phyloP scores from a whole-genome alignment of 495 filamentous ascomycete genomes.

The Xylaria grammica region DNA sequence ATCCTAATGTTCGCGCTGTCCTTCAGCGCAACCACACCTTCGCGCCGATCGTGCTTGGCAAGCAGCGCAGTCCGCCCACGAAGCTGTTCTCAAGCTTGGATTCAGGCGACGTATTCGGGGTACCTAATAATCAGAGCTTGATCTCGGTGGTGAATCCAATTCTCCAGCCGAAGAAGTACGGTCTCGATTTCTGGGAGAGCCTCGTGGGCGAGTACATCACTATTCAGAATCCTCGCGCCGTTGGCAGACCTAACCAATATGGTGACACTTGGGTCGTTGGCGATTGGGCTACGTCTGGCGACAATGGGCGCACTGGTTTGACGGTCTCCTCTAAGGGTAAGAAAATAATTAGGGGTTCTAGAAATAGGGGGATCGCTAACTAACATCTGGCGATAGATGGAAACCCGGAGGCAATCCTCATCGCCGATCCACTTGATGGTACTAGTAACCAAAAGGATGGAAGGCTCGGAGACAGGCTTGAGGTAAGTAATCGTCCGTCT shows the following conservation, averaged over 20 bases:
- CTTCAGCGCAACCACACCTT: slow-evolving; percentile 52
- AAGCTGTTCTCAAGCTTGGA: slow-evolving; percentile 58
- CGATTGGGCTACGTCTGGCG: slow-evolving; percentile 57
- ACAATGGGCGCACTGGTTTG: slow-evolving; percentile 59
- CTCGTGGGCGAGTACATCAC: slow-evolving; percentile 63
- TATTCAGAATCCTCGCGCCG: slow-evolving; percentile 50
- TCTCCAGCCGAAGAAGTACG: slow-evolving; percentile 58
- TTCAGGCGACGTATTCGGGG: slow-evolving; percentile 55
- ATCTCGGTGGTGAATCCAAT: slow-evolving; percentile 60
- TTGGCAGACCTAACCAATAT: slow-evolving; percentile 59
- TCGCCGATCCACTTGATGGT: slow-evolving; percentile 63
- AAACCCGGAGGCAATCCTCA: slow-evolving; percentile 67
- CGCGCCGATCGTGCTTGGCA: slow-evolving; percentile 59
- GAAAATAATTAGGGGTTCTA: background rate
- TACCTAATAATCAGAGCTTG: slow-evolving; percentile 59
- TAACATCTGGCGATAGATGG: slow-evolving; percentile 46
- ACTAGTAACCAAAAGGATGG: slow-evolving; percentile 57
- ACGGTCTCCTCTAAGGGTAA: slow-evolving; percentile 53
- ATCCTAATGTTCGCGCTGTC: slow-evolving; percentile 50
- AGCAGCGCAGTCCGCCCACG: slow-evolving; percentile 55
- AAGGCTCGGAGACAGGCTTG: slow-evolving; percentile 61
- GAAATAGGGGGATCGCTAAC: too few species aligned
- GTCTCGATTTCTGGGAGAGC: slow-evolving; percentile 70
- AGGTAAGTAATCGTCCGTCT: slow-evolving; percentile 32
- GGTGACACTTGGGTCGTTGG: slow-evolving; percentile 68